Evolutionary conservation across 129 eudicot species (phyloP), one percentile per base, ranked within the genome.

Genomic region (Lactuca saligna): DNA sequence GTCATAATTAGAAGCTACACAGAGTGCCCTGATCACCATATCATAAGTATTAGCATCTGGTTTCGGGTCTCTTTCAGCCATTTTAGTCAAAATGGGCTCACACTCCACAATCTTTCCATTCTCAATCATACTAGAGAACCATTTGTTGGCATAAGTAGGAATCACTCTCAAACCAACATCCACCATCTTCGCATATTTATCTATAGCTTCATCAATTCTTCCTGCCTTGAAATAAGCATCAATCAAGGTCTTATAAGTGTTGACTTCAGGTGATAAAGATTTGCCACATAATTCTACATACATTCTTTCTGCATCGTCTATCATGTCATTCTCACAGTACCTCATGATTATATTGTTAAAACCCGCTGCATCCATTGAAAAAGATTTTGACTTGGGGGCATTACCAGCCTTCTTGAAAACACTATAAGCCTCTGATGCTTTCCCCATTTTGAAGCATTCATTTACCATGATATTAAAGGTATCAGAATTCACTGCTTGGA

Each of bases 401-500:
- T 79, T 88, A 31, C 98, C 98, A 5, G 82, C 79, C 81, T 82
- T 87, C 72, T 83, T 90, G 58, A 90, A 90, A n/a, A 83, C 86
- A 17, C 39, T 77, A 53, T 78, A 75, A 7, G 91, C 96, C 80
- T 88, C 95, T 0, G 72, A 63, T 17, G 73, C 63, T 56, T 78
- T 82, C 69, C 95, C 96, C 75, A 69, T 73, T 77, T 74, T 88
- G 48, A 88, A 92, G 71, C 87, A 84, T 63, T 88, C 95, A 14
- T 92, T 92, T 42, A 92, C 95, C 98, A 92, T 92, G 55, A 89
- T 39, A 58, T 85, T 88, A 67, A 92, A 70, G 9, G 96, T 88
- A 58, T 92, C 98, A 0, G 96, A 86, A 75, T 88, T 92, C 59
- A 92, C 96, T 6, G 96, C 98, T 69, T 86, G 87, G n/a, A 87